These are phyloP conservation scores for Amanita thiersii DNA, from an alignment of 768 basidiomycete genomes.

Conservation along the genomic window DNA sequence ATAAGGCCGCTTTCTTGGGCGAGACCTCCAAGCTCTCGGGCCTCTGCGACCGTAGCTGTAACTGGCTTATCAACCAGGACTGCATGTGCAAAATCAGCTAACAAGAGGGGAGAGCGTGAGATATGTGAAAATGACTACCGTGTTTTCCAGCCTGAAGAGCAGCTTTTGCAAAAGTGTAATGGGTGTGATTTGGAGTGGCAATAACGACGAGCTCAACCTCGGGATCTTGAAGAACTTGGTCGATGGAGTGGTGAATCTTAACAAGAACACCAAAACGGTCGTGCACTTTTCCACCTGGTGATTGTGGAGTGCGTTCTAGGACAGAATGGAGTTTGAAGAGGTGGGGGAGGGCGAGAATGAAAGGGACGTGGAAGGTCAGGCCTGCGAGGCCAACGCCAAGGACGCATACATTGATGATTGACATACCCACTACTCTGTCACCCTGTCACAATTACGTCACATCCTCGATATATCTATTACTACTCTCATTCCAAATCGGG, in stretches of 20 bases:
- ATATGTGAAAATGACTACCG: constrained; percentile 45
- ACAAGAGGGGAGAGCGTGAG: neutral
- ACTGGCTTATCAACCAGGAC: constrained; percentile 81
- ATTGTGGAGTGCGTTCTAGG: constrained; percentile 59
- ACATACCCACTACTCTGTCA: constrained; percentile 24
- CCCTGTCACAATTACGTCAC: constrained; percentile 4
- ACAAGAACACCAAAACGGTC: constrained; percentile 52
- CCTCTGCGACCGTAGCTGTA: constrained; percentile 50
- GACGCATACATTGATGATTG: constrained; percentile 59
- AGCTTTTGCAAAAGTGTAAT: constrained; percentile 59
- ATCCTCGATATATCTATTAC: constrained; percentile 7
- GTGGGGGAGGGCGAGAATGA: constrained; percentile 64
- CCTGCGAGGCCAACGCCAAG: constrained; percentile 73
- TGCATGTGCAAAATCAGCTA: constrained; percentile 15
- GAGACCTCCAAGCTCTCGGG: constrained; percentile 49
- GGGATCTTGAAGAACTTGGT: constrained; percentile 50
- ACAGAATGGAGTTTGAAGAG: constrained; percentile 69
- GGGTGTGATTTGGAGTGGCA: constrained; percentile 68
- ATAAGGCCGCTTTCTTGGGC: constrained; percentile 54
- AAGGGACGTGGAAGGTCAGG: constrained; percentile 75
- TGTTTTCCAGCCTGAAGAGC: constrained; percentile 66
- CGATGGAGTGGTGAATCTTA: constrained; percentile 52
- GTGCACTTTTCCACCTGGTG: constrained; percentile 54
- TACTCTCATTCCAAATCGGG: constrained; percentile 11
- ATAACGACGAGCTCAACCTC: constrained; percentile 65